Base-by-base conservation (phyloP, 1,284 basidiomycete species). In the Gomphus sp. region DNA sequence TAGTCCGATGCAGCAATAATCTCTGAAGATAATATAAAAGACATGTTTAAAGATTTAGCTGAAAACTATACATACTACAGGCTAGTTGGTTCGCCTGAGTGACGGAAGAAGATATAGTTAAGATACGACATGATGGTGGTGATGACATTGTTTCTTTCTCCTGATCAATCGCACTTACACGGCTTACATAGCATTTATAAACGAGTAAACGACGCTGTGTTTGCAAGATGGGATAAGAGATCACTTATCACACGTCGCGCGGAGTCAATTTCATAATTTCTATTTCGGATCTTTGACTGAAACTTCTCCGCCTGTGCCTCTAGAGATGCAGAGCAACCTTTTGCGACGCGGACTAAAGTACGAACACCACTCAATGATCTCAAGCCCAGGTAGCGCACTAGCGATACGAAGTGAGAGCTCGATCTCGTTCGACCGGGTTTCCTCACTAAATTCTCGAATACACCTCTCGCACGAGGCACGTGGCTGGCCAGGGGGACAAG, bases 21-120 rank as follows among this genome's bases (percentile, higher is more conserved):
- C 45, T 25, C 52, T 52, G 34, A 45, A 3, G 43, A 64, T 66
- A 1, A 56, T 69, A 62, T 65, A 16, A 28, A 36, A 37, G 36
- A 33, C 55, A 61, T 61, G 62, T 33, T 55, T 45, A 54, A 57
- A 59, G 59, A 52, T 55, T 60, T 58, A 67, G 60, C 62, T 60
- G 58, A 58, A 60, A 62, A 59, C 52, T 60, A 55, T 62, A 75
- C 78, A 65, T 73, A 80, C 80, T 76, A 66, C 75, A 65, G 61
- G 80, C 73, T 63, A 80, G 73, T 48, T 70, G 66, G 52, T 70
- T 69, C 4, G 76, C 77, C 56, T 72, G 71, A 9, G 70, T 68
- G 5, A 72, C 60, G 8, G 73, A 71, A 3, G 79, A 70, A 9
- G 79, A 75, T 34, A 81, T 66, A 31, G 75, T 72, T n/a, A 82